These are phyloP conservation scores for Gynostemma pentaphyllum DNA, from an alignment of 306 rosid species.

Conservation along the genomic window DNA sequence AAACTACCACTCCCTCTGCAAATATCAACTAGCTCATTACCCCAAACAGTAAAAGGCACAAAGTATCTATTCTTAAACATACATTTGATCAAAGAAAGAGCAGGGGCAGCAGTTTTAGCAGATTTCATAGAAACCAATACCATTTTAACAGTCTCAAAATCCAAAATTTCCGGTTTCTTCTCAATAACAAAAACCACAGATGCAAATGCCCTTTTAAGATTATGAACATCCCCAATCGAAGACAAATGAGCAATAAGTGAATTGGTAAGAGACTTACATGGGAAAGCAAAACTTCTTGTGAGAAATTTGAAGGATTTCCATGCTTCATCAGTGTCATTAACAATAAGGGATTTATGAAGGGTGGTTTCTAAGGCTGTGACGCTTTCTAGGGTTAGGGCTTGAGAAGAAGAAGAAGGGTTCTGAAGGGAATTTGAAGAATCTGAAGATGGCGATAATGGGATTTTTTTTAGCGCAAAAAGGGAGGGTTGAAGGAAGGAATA, in stretches of 20 bases:
- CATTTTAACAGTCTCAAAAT: slow-evolving; percentile 31
- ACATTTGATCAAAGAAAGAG: slow-evolving; percentile 55
- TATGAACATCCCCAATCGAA: slow-evolving; percentile 50
- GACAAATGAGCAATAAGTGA: slow-evolving; percentile 55
- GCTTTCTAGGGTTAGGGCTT: slow-evolving; percentile 28
- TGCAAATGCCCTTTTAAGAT: slow-evolving; percentile 79
- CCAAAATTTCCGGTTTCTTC: slow-evolving; percentile 39
- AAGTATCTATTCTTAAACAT: slow-evolving; percentile 62
- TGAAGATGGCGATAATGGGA: slow-evolving; percentile 16
- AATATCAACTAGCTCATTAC: slow-evolving; percentile 48
- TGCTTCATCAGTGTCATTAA: slow-evolving; percentile 52
- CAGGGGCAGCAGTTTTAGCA: slow-evolving; percentile 71
- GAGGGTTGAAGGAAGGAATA: slow-evolving; percentile 88
- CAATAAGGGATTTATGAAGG: slow-evolving; percentile 56
- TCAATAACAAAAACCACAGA: slow-evolving; percentile 46
- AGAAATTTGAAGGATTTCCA: slow-evolving; percentile 85
- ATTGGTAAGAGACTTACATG: slow-evolving; percentile 64
- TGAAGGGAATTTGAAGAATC: slow-evolving; percentile 23
- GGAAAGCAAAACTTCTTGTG: slow-evolving; percentile 49
- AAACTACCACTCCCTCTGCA: slow-evolving; percentile 40
- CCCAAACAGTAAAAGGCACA: slow-evolving; percentile 63
- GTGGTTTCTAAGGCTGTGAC: slow-evolving; percentile 32
- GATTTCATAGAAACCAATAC: slow-evolving; percentile 45
- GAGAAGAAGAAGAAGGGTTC: slow-evolving; percentile 23
- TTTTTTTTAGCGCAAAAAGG: slow-evolving; percentile 41